A percentile compares a stretch with the other conserved stretches of the same genome.
Evolutionary conservation across 176 grass and related monocot species (phyloP).

Genomic region (Triticum aestivum): IWGSC_CS_RefSeq_v2.1 NC_057811.1:454294507-454295006

Average conservation of each 20-base stretch:
- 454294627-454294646: conserved; percentile 71
- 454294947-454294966: conserved; percentile 40
- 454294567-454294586: conserved; percentile 65
- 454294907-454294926: conserved; percentile 33
- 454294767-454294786: conserved; percentile 18
- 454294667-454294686: conserved; percentile 43
- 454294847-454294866: conserved; percentile 13
- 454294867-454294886: conserved; percentile 15
- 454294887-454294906: conserved; percentile 8
- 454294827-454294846: conserved; percentile 20
- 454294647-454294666: conserved; percentile 42
- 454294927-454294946: conserved; percentile 27
- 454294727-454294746: conserved; percentile 5
- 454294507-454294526: conserved; percentile 37
- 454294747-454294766: conserved; percentile 1
- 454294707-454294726: conserved; percentile 27
- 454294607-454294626: conserved; percentile 82
- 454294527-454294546: conserved; percentile 57
- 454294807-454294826: conserved; percentile 21
- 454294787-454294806: conserved; percentile 26
- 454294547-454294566: conserved; percentile 90
- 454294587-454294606: conserved; percentile 47
- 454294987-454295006: conserved; percentile 22
- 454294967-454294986: conserved; percentile 59
- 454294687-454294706: conserved; percentile 3